Evolutionary conservation across 805 yeast genomes (phyloP).

Genomic region (Yarrowia deformans): DNA sequence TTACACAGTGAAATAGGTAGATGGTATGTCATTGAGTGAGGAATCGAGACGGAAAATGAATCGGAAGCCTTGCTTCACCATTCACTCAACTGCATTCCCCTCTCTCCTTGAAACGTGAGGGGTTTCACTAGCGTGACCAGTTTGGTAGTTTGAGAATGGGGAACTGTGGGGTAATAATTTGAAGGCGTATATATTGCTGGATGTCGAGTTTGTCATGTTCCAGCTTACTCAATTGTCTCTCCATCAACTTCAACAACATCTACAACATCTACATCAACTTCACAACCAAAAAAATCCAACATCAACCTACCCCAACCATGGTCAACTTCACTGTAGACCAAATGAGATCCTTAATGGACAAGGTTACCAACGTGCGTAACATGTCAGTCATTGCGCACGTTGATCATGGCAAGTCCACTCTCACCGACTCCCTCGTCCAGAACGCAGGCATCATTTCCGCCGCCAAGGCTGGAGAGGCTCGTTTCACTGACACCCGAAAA

Average conservation of each 20-base stretch:
- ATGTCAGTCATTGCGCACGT: slow-evolving; percentile 99
- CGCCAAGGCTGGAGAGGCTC: slow-evolving; percentile 99
- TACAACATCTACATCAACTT: background rate
- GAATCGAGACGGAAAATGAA: too few species aligned
- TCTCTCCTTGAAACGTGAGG: slow-evolving; percentile 25
- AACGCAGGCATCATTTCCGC: slow-evolving; percentile 99
- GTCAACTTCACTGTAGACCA: slow-evolving; percentile 58
- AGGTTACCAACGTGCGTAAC: slow-evolving; percentile 99
- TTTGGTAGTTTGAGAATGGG: slow-evolving; percentile 16
- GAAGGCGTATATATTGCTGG: slow-evolving; percentile 2
- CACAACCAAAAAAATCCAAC: background rate
- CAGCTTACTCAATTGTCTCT: slow-evolving; percentile 1
- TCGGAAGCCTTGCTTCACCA: background rate
- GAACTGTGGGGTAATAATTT: slow-evolving; percentile 22
- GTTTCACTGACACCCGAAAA: slow-evolving; percentile 99
- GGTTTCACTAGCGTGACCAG: slow-evolving; percentile 26
- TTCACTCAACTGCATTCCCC: background rate
- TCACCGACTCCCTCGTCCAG: slow-evolving; percentile 98
- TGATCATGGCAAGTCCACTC: slow-evolving; percentile 99
- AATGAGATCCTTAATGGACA: slow-evolving; percentile 99
- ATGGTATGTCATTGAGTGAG: background rate
- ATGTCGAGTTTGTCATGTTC: background rate
- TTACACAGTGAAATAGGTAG: background rate
- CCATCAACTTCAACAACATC: background rate
- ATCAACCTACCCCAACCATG: slow-evolving; percentile 42